phyloP scores from a whole-genome alignment of 2,329 filamentous ascomycete species.

The Fonsecaea pedrosoi region DNA sequence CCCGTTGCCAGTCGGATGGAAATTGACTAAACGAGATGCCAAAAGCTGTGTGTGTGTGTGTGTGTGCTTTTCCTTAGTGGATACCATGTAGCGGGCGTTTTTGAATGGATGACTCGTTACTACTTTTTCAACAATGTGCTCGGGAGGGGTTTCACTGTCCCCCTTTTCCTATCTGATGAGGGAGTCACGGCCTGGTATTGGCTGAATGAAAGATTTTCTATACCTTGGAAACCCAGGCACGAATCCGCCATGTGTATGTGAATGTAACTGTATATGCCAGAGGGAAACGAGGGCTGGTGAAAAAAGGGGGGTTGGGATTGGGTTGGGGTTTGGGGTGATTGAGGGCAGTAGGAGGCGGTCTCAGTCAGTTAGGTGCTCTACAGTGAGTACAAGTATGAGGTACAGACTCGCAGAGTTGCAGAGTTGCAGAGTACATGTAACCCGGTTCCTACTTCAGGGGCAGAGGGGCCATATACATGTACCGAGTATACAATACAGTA shows the following conservation, averaged over 20 bases:
- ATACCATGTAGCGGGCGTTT: constrained; percentile 23
- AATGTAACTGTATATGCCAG: not conserved
- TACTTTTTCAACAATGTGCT: not conserved
- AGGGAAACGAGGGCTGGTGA: not conserved
- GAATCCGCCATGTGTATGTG: not conserved
- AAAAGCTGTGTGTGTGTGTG: not conserved
- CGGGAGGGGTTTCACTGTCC: not conserved
- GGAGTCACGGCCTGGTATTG: constrained; percentile 16
- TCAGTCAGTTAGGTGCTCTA: not conserved
- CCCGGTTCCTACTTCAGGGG: no score
- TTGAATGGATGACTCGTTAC: not conserved
- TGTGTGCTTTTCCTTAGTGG: constrained; percentile 10
- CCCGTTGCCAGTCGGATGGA: constrained; percentile 34
- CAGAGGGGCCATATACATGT: no score
- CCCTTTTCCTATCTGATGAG: constrained; percentile 19
- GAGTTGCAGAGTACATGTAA: no score
- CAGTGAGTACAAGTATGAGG: not conserved
- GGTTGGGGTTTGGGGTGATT: no score
- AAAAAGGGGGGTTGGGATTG: not conserved
- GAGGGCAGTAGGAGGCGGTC: not conserved
- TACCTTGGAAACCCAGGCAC: constrained; percentile 2
- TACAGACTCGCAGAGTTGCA: no score
- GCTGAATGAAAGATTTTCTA: not conserved
- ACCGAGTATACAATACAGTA: no score
- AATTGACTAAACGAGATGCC: constrained; percentile 31